Evolutionary conservation across 352 stramenopile genomes (phyloP).

Genomic region (Peronosclerospora sorghi): DNA sequence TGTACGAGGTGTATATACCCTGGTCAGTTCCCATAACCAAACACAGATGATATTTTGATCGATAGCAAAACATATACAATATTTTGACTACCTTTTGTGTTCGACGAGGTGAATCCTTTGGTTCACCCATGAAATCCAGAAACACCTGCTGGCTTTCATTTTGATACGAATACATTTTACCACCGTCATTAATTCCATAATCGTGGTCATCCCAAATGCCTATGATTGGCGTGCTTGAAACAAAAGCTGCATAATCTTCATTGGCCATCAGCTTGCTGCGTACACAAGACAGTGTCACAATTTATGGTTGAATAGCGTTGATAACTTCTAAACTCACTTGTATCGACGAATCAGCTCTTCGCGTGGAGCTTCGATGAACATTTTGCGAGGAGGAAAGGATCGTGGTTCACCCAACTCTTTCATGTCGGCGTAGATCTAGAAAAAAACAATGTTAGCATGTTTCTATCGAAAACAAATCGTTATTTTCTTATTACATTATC

Average conservation of each 20-base stretch:
- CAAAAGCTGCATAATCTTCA: constrained; percentile 54
- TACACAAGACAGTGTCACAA: too few species aligned
- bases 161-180: constrained; percentile 62
- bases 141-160: constrained; percentile 78
- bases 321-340: constrained; percentile 22
- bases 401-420: constrained; percentile 36
- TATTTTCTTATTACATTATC: constrained; percentile 82
- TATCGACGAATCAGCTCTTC: constrained; percentile 50
- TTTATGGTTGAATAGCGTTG: too few species aligned
- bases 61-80: not conserved
- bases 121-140: constrained; percentile 76
- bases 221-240: constrained; percentile 55
- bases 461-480: too few species aligned
- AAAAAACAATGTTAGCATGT: too few species aligned
- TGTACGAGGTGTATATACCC: constrained; percentile 84
- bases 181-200: constrained; percentile 85
- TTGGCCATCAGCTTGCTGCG: constrained; percentile 51
- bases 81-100: constrained; percentile 41
- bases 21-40: constrained; percentile 6
- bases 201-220: constrained; percentile 88
- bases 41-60: not conserved
- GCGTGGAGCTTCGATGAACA: constrained; percentile 44
- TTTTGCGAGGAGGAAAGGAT: constrained; percentile 32
- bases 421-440: constrained; percentile 72
- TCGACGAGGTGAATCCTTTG: constrained; percentile 54